These are phyloP conservation scores for Ogataea siamensis DNA, from an alignment of 805 yeast species.

Conservation along the genomic window DNA sequence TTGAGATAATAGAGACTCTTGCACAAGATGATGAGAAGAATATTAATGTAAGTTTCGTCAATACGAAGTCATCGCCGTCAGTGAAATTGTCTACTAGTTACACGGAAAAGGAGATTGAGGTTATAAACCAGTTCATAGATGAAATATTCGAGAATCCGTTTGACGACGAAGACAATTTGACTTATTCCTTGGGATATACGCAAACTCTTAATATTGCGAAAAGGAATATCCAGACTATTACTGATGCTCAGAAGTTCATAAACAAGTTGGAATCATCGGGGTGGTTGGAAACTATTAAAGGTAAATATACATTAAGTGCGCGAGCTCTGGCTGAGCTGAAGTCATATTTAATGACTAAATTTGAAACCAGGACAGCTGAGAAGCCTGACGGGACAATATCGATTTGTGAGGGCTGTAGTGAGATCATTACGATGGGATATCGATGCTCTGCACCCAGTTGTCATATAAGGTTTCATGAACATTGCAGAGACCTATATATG, in stretches of 20 bases:
- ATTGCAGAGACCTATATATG: conserved; percentile 43
- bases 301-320: conserved; percentile 38
- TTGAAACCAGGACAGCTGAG: conserved; percentile 33
- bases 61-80: conserved; percentile 39
- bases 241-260: conserved; percentile 40
- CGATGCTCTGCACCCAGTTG: conserved; percentile 38
- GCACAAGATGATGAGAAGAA: conserved; percentile 37
- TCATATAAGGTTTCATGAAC: conserved; percentile 44
- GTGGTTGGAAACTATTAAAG: conserved; percentile 46
- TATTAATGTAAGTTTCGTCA: conserved; percentile 30
- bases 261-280: conserved; percentile 44
- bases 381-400: conserved; percentile 39
- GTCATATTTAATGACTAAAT: conserved; percentile 42
- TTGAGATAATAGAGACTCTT: conserved; percentile 35
- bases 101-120: conserved; percentile 39
- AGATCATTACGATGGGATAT: conserved; percentile 52
- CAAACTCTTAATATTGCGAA: conserved; percentile 36
- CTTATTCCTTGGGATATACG: conserved; percentile 36
- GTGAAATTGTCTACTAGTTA: conserved; percentile 37
- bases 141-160: conserved; percentile 33
- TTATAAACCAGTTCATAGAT: conserved; percentile 47
- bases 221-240: conserved; percentile 20
- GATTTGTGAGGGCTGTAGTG: conserved; percentile 50
- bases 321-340: conserved; percentile 48
- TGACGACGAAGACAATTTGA: conserved; percentile 27